These are phyloP conservation scores for Nelumbo lutea DNA, from an alignment of 164 flowering plant species.

Conservation along the genomic window DNA sequence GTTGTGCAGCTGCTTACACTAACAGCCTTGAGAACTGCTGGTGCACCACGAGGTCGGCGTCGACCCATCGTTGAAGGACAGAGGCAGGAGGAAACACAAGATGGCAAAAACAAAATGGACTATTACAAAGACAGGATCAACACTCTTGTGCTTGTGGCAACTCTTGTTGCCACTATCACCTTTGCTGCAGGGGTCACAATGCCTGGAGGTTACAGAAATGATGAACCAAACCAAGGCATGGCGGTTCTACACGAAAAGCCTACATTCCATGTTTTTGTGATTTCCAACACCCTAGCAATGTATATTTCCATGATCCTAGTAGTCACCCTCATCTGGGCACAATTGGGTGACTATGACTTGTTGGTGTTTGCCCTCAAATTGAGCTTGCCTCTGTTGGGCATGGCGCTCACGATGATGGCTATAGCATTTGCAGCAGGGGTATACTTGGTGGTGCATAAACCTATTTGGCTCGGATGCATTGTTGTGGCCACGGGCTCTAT, in stretches of 20 bases:
- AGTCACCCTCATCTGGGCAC: constrained; percentile 12
- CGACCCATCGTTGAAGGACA: background rate
- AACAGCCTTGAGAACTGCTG: background rate
- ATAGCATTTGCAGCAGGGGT: constrained; percentile 12
- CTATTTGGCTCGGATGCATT: constrained; percentile 7
- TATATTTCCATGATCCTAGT: constrained; percentile 1
- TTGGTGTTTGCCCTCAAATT: background rate
- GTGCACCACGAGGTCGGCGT: background rate
- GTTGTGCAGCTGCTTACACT: background rate
- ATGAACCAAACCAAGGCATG: constrained; percentile 10
- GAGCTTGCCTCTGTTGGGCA: background rate
- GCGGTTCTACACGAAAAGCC: background rate
- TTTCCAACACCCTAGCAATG: constrained; percentile 11
- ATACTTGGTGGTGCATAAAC: constrained; percentile 1
- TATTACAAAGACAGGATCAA: background rate
- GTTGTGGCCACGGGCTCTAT: constrained; percentile 1
- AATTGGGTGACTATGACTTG: constrained; percentile 1
- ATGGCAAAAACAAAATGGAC: too few relatives aligned
- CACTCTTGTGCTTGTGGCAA: constrained; percentile 14
- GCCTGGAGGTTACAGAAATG: constrained; percentile 18
- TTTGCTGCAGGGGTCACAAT: constrained; percentile 25
- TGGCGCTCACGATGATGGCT: constrained; percentile 12
- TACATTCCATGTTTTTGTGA: constrained; percentile 6
- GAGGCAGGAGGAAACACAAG: background rate
- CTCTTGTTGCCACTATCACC: constrained; percentile 19